Evolutionary conservation across 2,329 filamentous ascomycete species (phyloP).

Genomic region (Calonectria pseudoturangicola): DNA sequence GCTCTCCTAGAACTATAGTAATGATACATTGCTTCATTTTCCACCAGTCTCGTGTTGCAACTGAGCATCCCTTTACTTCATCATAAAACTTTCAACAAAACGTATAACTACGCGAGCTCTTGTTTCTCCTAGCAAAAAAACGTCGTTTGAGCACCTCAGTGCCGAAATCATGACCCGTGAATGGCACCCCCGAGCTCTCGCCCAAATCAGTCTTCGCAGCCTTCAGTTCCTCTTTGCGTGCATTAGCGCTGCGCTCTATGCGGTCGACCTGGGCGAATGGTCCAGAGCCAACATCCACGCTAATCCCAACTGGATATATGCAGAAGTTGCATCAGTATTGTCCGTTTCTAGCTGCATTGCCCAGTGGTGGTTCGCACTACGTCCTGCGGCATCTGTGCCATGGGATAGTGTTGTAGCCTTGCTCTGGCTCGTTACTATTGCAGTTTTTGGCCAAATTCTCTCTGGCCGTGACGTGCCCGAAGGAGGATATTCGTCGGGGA

Average conservation of each 20-base stretch:
- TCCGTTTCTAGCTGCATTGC: conserved; percentile 33
- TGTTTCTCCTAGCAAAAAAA: conserved; percentile 4
- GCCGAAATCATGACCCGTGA: conserved; percentile 33
- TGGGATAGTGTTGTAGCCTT: conserved; percentile 37
- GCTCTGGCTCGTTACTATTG: conserved; percentile 43
- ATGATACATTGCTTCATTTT: conserved; percentile 15
- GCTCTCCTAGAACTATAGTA: not conserved
- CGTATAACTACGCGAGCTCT: not conserved
- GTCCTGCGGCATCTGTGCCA: conserved; percentile 1
- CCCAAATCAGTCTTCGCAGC: conserved; percentile 37
- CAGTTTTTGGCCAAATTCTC: conserved; percentile 35
- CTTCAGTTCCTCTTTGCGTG: conserved; percentile 39
- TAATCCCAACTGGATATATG: conserved; percentile 44
- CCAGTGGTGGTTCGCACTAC: conserved; percentile 42
- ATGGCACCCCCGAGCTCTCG: conserved; percentile 38
- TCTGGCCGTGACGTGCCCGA: not conserved
- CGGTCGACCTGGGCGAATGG: conserved; percentile 40
- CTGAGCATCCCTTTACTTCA: not conserved
- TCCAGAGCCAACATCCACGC: conserved; percentile 34
- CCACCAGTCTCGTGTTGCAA: not conserved
- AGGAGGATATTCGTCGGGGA: not conserved
- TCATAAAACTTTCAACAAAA: conserved; percentile 3
- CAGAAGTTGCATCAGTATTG: conserved; percentile 33
- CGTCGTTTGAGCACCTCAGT: not conserved
- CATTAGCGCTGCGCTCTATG: conserved; percentile 43